Base-by-base conservation (phyloP, 2,329 filamentous ascomycete species). In the Epicoccum sorghinum region DNA sequence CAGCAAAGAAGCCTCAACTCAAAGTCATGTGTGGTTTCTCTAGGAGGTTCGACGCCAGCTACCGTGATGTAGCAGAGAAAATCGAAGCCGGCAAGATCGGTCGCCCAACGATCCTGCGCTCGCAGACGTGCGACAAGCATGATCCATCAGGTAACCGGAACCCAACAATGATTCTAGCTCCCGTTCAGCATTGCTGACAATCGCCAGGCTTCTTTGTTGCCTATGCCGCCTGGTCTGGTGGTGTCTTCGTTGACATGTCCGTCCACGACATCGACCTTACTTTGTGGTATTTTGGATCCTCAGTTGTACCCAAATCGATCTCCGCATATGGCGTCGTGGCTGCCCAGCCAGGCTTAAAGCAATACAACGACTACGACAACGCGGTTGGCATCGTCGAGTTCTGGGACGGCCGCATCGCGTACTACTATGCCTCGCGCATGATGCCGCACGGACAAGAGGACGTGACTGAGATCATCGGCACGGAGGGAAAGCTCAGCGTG, bases 161-260 rank as follows among this genome's bases (percentile, higher is more conserved):
- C 66, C 18, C 62, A 30, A 56, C 51, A 38, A 64, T 58, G 52
- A 60, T 69, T n/a, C 58, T 33, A 33, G 32, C 32, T n/a, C 13
- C 7, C 9, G 32, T 9, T 12, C 10, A 4, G 7, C 7, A 12
- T n/a, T 1, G 4, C 32, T 33, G 32, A 33, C 32, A 7, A 33
- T n/a, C 4, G 13, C 3, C 32, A 0, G 86, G 86, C 41, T 89
- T 88, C 79, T 89, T 89, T 69, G 85, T 89, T 49, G 78, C 81
- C 18, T 89, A 89, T 72, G 85, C 87, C 10, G 77, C 85, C 61
- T 86, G 83, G 73, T 83, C 78, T 1, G 87, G 87, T 32, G 86
- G 86, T 18, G 87, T 89, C 68, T 89, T 89, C 62, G 87, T 89
- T 53, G 87, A 89, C 76, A 87, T 84, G 75, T 85, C 83, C 47